Base-by-base conservation (phyloP, 2,329 filamentous ascomycete species). In the Penicillium sp. region DNA sequence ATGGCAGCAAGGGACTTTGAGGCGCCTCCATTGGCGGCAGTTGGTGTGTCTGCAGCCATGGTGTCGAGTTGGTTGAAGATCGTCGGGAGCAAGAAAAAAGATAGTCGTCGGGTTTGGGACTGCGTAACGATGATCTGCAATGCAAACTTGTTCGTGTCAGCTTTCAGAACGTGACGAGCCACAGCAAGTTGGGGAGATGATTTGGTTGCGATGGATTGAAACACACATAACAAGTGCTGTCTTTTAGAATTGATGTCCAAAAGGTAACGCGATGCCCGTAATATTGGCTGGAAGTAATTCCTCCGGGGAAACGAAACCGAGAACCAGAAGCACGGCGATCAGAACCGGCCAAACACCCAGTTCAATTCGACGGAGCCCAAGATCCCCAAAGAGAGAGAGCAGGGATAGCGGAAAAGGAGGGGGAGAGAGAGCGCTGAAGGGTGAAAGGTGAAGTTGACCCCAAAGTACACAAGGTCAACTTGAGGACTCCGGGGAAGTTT, bases 1-100 rank as follows among this genome's bases (percentile, higher is more conserved):
- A 71, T 62, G 48, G 75, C 72, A 22, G 74, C 74, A 22, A 71
- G 68, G 29, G 70, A 72, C 56, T 71, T 62, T 30, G 56, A 47
- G 33, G 47, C 39, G 32, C 55, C 57, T 36, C 61, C 59, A 39
- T 64, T 65, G 37, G 56, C 48, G 34, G 55, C 47, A 37, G 54
- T 54, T 13, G 58, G 47, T 14, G 49, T 38, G 54, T 65, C 59
- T 29, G 61, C 50, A 42, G 62, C 56, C 61, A 65, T 65, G 37
- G 37, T 48, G 50, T 41, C 29, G 6, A 14, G 25, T 30, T 34
- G 28, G 26, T 39, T 41, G 37, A 39, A 37, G 14, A 23, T 10
- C 13, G 23, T 30, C 27, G 16, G 18, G 14, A 15, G 29, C 18
- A 22, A 18, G 30, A n/a, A 16, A 23, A 32, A 26, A 11, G 20